Conservation (phyloP, 2,329 filamentous ascomycete genomes). For the Beauveria medogensis region DNA sequence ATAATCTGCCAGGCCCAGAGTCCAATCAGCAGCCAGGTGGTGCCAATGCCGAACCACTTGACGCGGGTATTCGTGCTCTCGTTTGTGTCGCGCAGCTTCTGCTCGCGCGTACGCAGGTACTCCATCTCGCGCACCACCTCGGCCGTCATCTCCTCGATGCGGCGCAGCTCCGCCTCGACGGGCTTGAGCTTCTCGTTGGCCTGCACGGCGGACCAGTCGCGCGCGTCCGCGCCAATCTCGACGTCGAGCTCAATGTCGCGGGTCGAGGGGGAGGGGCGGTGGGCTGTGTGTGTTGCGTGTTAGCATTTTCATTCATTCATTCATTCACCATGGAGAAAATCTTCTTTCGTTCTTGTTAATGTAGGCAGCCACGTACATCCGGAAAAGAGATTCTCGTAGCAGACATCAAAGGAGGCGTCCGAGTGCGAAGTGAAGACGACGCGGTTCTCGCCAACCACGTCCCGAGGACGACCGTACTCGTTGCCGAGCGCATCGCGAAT, state of each 20-base stretch:
- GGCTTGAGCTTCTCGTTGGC: conserved; percentile 96
- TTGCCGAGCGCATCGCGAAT: conserved; percentile 94
- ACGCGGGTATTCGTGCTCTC: conserved; percentile 98
- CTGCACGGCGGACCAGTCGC: conserved; percentile 96
- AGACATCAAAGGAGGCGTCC: conserved; percentile 91
- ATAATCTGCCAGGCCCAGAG: conserved; percentile 96
- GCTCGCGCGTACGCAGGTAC: conserved; percentile 81
- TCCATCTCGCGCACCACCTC: conserved; percentile 96
- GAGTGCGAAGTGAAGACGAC: conserved; percentile 90
- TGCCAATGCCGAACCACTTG: conserved; percentile 96
- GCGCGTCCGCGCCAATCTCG: conserved; percentile 92
- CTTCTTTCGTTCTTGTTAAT: background rate
- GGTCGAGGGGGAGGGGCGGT: conserved; percentile 38
- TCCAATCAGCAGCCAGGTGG: conserved; percentile 81
- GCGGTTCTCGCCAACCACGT: conserved; percentile 84
- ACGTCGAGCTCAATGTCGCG: conserved; percentile 86
- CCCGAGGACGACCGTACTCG: conserved; percentile 86
- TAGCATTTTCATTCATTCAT: background rate
- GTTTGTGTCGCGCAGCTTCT: conserved; percentile 95
- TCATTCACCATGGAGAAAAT: background rate
- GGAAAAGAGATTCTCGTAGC: conserved; percentile 79
- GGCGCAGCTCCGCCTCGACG: conserved; percentile 85
- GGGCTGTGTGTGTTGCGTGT: conserved; percentile 20
- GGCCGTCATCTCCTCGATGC: conserved; percentile 81
- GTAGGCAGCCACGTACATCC: conserved; percentile 48